These are phyloP conservation scores for Aegilops tauschii DNA, from an alignment of 176 grass and related monocot genomes.

Conservation along the genomic window DNA sequence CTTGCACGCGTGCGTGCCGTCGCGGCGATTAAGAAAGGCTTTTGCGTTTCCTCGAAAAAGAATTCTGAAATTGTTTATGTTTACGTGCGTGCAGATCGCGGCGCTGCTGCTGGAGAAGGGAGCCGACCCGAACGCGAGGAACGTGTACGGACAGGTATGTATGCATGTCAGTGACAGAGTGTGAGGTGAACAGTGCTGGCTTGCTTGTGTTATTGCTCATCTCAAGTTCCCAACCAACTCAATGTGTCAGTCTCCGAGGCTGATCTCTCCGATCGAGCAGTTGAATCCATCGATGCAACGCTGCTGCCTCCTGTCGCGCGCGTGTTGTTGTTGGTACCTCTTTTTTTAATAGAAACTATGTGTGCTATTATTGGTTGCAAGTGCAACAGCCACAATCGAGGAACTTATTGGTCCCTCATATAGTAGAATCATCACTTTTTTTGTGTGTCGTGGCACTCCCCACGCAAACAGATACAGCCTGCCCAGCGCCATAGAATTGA, in stretches of 20 bases:
- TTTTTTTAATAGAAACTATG: background rate
- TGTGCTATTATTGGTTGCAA: too few species aligned
- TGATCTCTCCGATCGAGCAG: too few species aligned
- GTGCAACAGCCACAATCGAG: too few species aligned
- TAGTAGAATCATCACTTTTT: too few species aligned
- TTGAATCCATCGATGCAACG: background rate
- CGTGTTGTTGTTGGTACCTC: background rate
- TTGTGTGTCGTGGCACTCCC: too few species aligned
- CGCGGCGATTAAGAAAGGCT: too few species aligned
- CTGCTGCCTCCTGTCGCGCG: background rate
- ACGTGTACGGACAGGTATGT: conserved; percentile 61
- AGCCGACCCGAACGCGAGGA: conserved; percentile 63
- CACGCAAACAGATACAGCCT: too few species aligned
- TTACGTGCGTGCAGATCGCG: conserved; percentile 25
- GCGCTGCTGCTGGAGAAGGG: conserved; percentile 66
- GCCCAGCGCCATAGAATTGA: too few species aligned
- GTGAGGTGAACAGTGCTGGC: background rate
- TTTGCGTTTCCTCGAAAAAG: too few species aligned
- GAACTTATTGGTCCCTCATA: too few species aligned
- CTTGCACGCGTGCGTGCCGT: too few species aligned
- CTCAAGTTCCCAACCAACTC: background rate
- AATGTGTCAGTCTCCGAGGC: background rate
- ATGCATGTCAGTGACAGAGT: background rate
- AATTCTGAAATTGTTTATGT: background rate
- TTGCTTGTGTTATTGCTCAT: background rate